A percentile compares a stretch with the other conserved stretches of the same genome.
Evolutionary conservation across 1,139 yeast genomes (phyloP).

Genomic region (Blastobotrys buckinghamii): DNA sequence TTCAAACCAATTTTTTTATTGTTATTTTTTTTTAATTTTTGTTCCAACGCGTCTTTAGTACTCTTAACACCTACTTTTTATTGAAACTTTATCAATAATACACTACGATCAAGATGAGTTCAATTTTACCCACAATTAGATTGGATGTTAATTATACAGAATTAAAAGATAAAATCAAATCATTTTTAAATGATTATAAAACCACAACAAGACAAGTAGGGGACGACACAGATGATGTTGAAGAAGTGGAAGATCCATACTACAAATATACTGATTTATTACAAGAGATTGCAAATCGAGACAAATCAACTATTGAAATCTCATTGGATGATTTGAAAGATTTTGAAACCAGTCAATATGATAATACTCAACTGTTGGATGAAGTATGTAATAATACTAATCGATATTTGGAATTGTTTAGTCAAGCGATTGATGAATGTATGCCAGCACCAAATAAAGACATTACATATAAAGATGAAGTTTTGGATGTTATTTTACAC

Average conservation of each 20-base stretch:
- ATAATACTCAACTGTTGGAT: conserved; percentile 40
- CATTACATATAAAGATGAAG: conserved; percentile 78
- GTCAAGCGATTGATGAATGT: conserved; percentile 66
- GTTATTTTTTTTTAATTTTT: background rate
- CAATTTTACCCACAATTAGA: conserved; percentile 45
- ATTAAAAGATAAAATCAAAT: conserved; percentile 29
- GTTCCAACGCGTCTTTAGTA: background rate
- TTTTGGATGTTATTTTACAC: conserved; percentile 84
- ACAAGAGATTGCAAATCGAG: conserved; percentile 81
- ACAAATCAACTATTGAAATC: conserved; percentile 56
- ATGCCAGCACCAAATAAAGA: conserved; percentile 82
- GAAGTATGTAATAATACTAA: conserved; percentile 67
- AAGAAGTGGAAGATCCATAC: conserved; percentile 13
- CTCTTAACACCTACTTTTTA: too few species aligned
- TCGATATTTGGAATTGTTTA: conserved; percentile 73
- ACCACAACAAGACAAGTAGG: conserved; percentile 16
- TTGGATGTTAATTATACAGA: conserved; percentile 50
- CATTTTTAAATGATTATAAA: conserved; percentile 26
- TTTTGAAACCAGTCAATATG: conserved; percentile 46
- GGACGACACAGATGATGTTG: conserved; percentile 15
- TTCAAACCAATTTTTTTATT: background rate
- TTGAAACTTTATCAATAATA: background rate
- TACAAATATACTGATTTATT: conserved; percentile 66
- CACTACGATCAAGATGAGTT: conserved; percentile 14
- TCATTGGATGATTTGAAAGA: conserved; percentile 79